Evolutionary conservation across 176 grass and related monocot genomes (phyloP).

Genomic region (Lolium multiflorum): DNA sequence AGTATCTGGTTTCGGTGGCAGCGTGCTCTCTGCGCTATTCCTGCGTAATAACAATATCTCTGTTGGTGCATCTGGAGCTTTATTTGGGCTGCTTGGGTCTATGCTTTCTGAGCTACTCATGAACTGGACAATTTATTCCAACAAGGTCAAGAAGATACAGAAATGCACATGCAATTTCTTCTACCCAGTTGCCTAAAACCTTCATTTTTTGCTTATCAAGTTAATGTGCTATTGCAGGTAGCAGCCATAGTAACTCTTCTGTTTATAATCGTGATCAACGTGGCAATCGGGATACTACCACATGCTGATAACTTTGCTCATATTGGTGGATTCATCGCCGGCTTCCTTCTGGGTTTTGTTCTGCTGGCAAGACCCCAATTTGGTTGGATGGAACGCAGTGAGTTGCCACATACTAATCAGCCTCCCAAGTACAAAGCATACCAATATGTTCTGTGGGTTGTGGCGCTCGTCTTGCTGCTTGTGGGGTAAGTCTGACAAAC

Average conservation of each 20-base stretch:
- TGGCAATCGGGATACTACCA: conserved; percentile 81
- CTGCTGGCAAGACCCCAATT: conserved; percentile 83
- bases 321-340: conserved; percentile 71
- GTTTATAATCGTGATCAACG: conserved; percentile 78
- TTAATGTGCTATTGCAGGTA: conserved; percentile 52
- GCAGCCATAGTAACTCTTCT: conserved; percentile 79
- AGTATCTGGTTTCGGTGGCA: conserved; percentile 84
- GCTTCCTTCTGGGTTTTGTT: conserved; percentile 90
- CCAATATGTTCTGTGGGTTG: conserved; percentile 85
- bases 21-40: conserved; percentile 82
- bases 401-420: conserved; percentile 77
- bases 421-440: conserved; percentile 89
- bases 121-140: conserved; percentile 98
- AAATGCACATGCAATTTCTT: neutral
- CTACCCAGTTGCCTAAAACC: conserved; percentile 8
- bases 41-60: conserved; percentile 63
- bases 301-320: conserved; percentile 80
- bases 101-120: conserved; percentile 99
- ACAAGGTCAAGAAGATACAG: conserved; percentile 54
- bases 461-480: conserved; percentile 68
- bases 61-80: conserved; percentile 88
- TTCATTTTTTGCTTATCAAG: conserved; percentile 22
- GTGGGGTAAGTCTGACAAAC: conserved; percentile 60
- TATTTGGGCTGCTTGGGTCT: conserved; percentile 94
- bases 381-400: conserved; percentile 82